A percentile compares a stretch with the other conserved stretches of the same genome.
These are phyloP conservation scores for Bipolaris victoriae DNA, from an alignment of 2,329 filamentous ascomycete species.

Conservation along the genomic window DNA sequence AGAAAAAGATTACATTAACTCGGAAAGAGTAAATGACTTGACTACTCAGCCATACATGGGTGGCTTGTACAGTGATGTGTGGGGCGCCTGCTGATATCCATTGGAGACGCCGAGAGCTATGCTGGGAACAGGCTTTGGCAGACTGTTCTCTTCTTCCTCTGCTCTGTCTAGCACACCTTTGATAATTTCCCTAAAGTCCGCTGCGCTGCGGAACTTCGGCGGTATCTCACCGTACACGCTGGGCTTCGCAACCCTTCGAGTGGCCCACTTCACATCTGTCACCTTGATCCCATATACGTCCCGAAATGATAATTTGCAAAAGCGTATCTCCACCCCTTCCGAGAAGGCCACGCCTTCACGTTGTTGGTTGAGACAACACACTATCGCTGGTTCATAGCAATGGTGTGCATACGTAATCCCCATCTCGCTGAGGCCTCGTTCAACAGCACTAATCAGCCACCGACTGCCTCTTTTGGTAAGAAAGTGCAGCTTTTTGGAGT, in stretches of 20 bases:
- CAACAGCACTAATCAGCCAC: constrained; percentile 38
- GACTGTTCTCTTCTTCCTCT: constrained; percentile 11
- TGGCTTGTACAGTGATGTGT: constrained; percentile 1
- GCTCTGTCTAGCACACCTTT: constrained; percentile 28
- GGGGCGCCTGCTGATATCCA: not conserved
- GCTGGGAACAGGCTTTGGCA: not conserved
- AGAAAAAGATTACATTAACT: not conserved
- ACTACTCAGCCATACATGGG: constrained; percentile 8
- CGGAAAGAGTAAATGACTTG: not conserved
- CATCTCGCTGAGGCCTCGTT: constrained; percentile 28
- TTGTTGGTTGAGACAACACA: constrained; percentile 33
- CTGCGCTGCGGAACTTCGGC: constrained; percentile 10
- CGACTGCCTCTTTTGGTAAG: constrained; percentile 30
- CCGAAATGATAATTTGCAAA: constrained; percentile 37
- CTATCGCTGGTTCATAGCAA: constrained; percentile 17
- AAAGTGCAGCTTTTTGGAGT: constrained; percentile 35
- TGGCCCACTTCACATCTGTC: constrained; percentile 27
- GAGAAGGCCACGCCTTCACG: constrained; percentile 28
- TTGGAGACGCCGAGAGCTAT: not conserved
- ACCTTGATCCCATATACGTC: constrained; percentile 33
- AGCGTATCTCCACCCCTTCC: constrained; percentile 31
- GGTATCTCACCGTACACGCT: too few species aligned
- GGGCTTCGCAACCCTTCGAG: constrained; percentile 14
- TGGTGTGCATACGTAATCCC: constrained; percentile 33
- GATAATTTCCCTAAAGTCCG: constrained; percentile 27